Percentiles rank a stretch among this genome's conserved stretches.
These are phyloP conservation scores for Pelagomonas calceolata DNA, from an alignment of 108 stramenopile species.

Conservation along the genomic window DNA sequence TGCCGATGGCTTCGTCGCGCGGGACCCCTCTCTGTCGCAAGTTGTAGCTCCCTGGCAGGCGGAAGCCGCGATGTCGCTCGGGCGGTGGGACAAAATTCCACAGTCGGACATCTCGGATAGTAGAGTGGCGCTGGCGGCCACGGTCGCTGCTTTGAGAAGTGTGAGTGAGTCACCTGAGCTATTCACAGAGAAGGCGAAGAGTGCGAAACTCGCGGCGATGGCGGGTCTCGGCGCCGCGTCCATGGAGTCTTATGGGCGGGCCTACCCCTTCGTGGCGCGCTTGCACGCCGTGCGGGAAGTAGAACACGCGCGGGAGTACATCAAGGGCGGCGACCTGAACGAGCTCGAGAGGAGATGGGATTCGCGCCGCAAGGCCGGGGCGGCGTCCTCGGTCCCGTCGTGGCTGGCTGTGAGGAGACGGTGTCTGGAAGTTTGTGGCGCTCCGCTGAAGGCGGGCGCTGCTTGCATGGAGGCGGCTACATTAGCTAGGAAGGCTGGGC, in stretches of 20 bases:
- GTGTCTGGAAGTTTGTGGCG: too few species aligned
- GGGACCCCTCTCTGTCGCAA: too few species aligned
- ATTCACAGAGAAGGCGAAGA: too few species aligned
- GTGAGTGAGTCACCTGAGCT: too few species aligned
- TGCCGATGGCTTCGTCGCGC: slow-evolving; percentile 35
- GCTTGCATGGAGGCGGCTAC: too few species aligned
- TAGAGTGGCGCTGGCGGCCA: too few species aligned
- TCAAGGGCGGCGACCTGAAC: not conserved
- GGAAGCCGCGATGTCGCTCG: slow-evolving; percentile 74
- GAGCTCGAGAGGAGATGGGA: too few species aligned
- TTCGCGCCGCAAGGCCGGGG: not conserved
- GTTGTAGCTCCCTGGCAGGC: slow-evolving; percentile 26
- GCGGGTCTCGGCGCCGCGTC: slow-evolving; percentile 49
- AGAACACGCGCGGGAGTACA: slow-evolving; percentile 37
- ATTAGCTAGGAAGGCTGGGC: too few species aligned
- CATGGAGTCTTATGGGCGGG: slow-evolving; percentile 57
- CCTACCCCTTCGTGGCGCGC: slow-evolving; percentile 50
- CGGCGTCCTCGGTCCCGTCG: not conserved
- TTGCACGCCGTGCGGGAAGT: slow-evolving; percentile 64
- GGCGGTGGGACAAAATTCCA: slow-evolving; percentile 58
- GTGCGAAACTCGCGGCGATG: slow-evolving; percentile 39
- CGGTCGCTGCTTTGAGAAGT: too few species aligned
- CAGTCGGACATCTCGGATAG: too few species aligned
- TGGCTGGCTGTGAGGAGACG: not conserved
- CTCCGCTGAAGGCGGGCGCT: not conserved